Conservation (phyloP, 768 basidiomycete species). For the Russula foetens region DNA sequence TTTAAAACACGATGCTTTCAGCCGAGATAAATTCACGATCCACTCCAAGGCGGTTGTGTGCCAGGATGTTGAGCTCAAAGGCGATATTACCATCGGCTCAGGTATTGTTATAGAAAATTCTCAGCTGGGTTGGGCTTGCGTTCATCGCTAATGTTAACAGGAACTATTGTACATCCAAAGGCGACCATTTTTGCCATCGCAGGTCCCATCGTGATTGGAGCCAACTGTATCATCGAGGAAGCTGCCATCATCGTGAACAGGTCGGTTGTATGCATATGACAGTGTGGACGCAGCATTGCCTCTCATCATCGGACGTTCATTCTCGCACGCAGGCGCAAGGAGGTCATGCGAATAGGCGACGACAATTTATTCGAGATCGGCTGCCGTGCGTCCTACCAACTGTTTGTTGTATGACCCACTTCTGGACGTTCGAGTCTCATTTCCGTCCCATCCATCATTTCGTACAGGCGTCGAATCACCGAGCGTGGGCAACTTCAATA, state of each 20-base stretch:
- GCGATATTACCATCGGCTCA: constrained; percentile 87
- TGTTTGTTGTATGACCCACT: not conserved
- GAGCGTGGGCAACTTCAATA: constrained; percentile 77
- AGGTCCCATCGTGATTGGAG: constrained; percentile 85
- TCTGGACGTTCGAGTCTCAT: not conserved
- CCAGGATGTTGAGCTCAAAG: constrained; percentile 90
- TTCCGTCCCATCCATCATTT: not conserved
- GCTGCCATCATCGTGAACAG: constrained; percentile 84
- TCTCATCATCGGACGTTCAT: not conserved
- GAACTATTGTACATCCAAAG: constrained; percentile 88
- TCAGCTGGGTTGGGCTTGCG: not conserved
- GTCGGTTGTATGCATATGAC: constrained; percentile 27
- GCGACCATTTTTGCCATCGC: constrained; percentile 88
- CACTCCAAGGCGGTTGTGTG: constrained; percentile 88
- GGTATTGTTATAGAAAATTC: constrained; percentile 33
- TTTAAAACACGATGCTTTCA: constrained; percentile 25
- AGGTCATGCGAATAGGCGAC: constrained; percentile 89
- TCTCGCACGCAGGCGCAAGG: constrained; percentile 44
- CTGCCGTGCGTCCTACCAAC: constrained; percentile 53
- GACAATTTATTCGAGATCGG: constrained; percentile 93
- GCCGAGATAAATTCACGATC: constrained; percentile 83
- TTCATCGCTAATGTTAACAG: constrained; percentile 28
- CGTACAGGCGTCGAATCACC: constrained; percentile 76
- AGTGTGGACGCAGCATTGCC: not conserved
- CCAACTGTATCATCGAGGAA: constrained; percentile 88